Evolutionary conservation across 257 asterid species (phyloP).

Genomic region (Solanum ossicruentum): DNA sequence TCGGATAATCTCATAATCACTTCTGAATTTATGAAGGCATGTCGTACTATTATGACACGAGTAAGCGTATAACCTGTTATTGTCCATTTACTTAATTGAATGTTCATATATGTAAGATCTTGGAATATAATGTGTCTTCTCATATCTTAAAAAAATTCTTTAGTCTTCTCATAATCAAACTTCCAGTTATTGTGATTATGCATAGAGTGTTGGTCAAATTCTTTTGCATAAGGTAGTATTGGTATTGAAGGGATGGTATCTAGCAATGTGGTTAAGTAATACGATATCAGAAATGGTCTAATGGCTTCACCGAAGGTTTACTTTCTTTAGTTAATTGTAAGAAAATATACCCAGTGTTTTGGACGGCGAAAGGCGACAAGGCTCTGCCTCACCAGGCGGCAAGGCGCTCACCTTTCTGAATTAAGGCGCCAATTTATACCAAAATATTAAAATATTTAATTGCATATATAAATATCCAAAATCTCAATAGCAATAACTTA

Average conservation of each 20-base stretch:
- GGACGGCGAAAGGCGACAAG: too few species aligned
- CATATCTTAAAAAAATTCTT: not conserved
- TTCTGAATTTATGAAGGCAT: not conserved
- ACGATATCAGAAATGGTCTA: not conserved
- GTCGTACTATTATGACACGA: not conserved
- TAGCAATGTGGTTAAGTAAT: not conserved
- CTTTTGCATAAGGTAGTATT: not conserved
- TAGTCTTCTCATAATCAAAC: not conserved
- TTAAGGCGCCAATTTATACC: too few species aligned
- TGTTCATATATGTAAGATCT: not conserved
- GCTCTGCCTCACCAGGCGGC: too few species aligned
- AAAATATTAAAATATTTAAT: too few species aligned
- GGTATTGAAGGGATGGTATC: not conserved
- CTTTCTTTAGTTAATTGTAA: not conserved
- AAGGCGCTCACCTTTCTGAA: too few species aligned
- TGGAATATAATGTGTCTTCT: not conserved
- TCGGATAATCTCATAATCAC: not conserved
- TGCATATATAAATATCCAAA: too few species aligned
- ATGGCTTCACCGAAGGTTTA: not conserved
- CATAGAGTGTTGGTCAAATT: not conserved
- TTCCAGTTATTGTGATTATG: too few species aligned
- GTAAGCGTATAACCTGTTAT: not conserved
- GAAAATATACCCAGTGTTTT: not conserved
- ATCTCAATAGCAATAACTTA: too few species aligned
- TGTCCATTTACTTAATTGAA: not conserved